phyloP scores from a whole-genome alignment of 2,329 filamentous ascomycete genomes.

The Arthrobotrys sphaeroides region DNA sequence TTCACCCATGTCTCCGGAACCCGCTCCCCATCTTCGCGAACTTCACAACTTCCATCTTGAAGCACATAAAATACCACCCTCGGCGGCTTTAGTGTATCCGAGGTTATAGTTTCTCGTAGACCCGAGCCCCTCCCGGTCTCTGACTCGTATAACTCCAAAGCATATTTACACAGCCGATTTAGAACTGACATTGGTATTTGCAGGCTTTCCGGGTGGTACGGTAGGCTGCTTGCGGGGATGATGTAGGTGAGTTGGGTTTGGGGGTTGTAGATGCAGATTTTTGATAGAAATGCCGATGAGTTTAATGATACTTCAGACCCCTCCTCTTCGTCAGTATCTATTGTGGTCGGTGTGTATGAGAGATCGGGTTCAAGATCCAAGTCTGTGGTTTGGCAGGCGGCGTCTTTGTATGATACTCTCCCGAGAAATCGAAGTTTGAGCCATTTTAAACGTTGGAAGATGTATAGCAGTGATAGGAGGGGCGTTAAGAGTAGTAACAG shows the following conservation, averaged over 20 bases:
- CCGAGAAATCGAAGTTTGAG: background rate
- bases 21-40: background rate
- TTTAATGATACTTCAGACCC: background rate
- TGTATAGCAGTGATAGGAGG: background rate
- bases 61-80: conserved; percentile 15
- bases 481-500: background rate
- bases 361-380: background rate
- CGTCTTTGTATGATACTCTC: background rate
- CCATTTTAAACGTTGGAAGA: background rate
- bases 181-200: conserved; percentile 20
- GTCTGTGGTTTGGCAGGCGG: conserved; percentile 3
- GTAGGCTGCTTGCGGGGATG: background rate
- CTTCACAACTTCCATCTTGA: conserved; percentile 20
- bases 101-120: background rate
- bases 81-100: background rate
- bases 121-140: background rate
- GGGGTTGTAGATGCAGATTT: conserved; percentile 11
- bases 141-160: conserved; percentile 12
- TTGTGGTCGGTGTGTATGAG: background rate
- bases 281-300: background rate
- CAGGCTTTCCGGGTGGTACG: background rate
- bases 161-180: conserved; percentile 13
- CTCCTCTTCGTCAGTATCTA: background rate
- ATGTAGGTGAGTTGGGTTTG: background rate
- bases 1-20: conserved; percentile 13